Evolutionary conservation across 805 yeast species (phyloP).

Genomic region (Starmerella vitae): DNA sequence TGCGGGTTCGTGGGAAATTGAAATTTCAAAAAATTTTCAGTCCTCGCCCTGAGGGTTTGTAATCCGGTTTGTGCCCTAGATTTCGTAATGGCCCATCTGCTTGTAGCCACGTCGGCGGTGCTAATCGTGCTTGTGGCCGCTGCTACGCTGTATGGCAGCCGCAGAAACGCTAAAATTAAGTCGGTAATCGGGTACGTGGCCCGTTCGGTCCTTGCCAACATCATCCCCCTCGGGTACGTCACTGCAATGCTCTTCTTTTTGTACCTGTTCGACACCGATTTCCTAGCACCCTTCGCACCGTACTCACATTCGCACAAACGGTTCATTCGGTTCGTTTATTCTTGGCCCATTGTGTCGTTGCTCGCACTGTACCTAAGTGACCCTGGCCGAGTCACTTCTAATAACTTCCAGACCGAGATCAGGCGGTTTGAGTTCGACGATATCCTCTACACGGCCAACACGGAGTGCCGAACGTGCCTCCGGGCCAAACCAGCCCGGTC

Average conservation of each 20-base stretch:
- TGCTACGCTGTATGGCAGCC: slow-evolving; percentile 4
- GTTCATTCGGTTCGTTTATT: slow-evolving; percentile 14
- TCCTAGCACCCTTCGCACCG: slow-evolving; percentile 1
- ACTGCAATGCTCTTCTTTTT: slow-evolving; percentile 16
- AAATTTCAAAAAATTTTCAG: background rate
- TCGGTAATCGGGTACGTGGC: slow-evolving; percentile 4
- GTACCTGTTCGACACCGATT: slow-evolving; percentile 11
- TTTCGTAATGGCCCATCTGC: background rate
- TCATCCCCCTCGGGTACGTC: slow-evolving; percentile 18
- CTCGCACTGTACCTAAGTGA: slow-evolving; percentile 26
- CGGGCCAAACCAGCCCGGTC: slow-evolving; percentile 43
- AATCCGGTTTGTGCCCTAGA: background rate
- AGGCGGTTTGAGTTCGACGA: slow-evolving; percentile 33
- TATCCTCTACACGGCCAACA: slow-evolving; percentile 39
- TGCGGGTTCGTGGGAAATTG: background rate
- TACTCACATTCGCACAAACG: slow-evolving; percentile 12
- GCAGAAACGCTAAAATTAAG: slow-evolving; percentile 1
- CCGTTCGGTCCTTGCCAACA: slow-evolving; percentile 13
- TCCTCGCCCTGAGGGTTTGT: slow-evolving; percentile 2
- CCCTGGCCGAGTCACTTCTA: slow-evolving; percentile 28
- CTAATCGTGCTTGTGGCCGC: background rate
- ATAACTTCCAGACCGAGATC: background rate
- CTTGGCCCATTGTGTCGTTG: slow-evolving; percentile 19
- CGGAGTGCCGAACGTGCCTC: slow-evolving; percentile 37
- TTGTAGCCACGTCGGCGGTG: background rate